Evolutionary conservation across 2,329 filamentous ascomycete species (phyloP).

Genomic region (Phyllosticta citribraziliensis): DNA sequence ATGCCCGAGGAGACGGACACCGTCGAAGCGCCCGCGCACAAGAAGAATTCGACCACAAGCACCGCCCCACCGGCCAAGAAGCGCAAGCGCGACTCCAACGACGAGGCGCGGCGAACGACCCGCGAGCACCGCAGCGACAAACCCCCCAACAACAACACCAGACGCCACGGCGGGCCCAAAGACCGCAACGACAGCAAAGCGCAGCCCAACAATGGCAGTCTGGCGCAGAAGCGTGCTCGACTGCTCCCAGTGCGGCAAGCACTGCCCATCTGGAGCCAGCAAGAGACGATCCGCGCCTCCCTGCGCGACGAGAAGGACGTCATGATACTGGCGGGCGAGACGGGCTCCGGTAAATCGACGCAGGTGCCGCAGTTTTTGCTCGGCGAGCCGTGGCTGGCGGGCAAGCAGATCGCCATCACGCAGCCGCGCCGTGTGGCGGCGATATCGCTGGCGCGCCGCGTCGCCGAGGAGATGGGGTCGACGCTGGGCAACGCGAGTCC

Average conservation of each 20-base stretch:
- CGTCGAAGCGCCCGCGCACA: slow-evolving; percentile 24
- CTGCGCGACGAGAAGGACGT: slow-evolving; percentile 57
- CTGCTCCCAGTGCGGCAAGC: slow-evolving; percentile 49
- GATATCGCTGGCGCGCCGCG: slow-evolving; percentile 78
- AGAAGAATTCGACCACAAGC: background rate
- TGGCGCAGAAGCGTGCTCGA: slow-evolving; percentile 37
- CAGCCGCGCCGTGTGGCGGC: slow-evolving; percentile 91
- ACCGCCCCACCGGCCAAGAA: slow-evolving; percentile 20
- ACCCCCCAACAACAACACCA: background rate
- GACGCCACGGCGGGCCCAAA: background rate
- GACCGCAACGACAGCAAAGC: background rate
- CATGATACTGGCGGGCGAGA: slow-evolving; percentile 82
- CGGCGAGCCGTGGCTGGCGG: slow-evolving; percentile 70
- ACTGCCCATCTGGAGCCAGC: slow-evolving; percentile 72
- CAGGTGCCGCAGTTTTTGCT: slow-evolving; percentile 89
- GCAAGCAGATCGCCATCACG: slow-evolving; percentile 76
- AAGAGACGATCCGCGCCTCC: slow-evolving; percentile 56
- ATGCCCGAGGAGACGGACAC: slow-evolving; percentile 36
- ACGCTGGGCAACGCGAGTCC: slow-evolving; percentile 50
- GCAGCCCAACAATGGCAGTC: background rate
- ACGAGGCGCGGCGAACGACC: background rate
- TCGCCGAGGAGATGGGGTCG: slow-evolving; percentile 71
- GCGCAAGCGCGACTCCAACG: slow-evolving; percentile 19
- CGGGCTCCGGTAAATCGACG: slow-evolving; percentile 92
- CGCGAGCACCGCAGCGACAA: background rate